These are phyloP conservation scores for Epichloe bromicola DNA, from an alignment of 2,329 filamentous ascomycete genomes.

Conservation along the genomic window DNA sequence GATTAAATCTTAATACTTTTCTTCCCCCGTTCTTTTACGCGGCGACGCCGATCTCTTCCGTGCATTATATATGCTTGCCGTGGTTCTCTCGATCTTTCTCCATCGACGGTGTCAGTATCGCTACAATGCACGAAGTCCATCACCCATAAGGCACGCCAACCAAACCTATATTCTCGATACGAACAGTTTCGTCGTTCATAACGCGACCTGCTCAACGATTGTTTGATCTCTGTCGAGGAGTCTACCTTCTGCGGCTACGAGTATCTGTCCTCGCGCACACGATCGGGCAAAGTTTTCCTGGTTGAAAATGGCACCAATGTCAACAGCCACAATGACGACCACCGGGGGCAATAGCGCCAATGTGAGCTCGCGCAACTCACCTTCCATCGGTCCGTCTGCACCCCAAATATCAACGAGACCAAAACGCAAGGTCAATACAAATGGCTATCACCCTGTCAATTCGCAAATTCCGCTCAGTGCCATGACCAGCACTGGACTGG, in stretches of 20 bases:
- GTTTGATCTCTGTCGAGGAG: not conserved
- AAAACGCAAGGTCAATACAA: conserved; percentile 41
- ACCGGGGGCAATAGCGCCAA: conserved; percentile 29
- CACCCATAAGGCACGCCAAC: conserved; percentile 7
- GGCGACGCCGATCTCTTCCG: not conserved
- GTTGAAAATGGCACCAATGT: conserved; percentile 28
- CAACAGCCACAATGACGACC: conserved; percentile 22
- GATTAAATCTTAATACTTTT: not conserved
- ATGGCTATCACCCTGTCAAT: conserved; percentile 39
- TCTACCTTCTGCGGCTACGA: not conserved
- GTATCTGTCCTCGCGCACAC: not conserved
- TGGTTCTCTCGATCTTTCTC: conserved; percentile 2
- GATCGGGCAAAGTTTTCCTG: conserved; percentile 5
- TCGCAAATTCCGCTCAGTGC: conserved; percentile 40
- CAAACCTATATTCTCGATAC: not conserved
- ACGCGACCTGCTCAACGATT: not conserved
- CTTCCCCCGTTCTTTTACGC: not conserved
- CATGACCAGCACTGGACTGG: conserved; percentile 51
- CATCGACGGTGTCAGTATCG: conserved; percentile 1
- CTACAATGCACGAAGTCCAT: conserved; percentile 12
- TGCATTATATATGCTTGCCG: not conserved
- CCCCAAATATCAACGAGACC: conserved; percentile 28
- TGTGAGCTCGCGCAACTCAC: conserved; percentile 39
- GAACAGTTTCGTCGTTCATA: not conserved
- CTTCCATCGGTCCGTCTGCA: conserved; percentile 26